Conservation (phyloP, 768 basidiomycete genomes). For the Mycena indigotica region DNA sequence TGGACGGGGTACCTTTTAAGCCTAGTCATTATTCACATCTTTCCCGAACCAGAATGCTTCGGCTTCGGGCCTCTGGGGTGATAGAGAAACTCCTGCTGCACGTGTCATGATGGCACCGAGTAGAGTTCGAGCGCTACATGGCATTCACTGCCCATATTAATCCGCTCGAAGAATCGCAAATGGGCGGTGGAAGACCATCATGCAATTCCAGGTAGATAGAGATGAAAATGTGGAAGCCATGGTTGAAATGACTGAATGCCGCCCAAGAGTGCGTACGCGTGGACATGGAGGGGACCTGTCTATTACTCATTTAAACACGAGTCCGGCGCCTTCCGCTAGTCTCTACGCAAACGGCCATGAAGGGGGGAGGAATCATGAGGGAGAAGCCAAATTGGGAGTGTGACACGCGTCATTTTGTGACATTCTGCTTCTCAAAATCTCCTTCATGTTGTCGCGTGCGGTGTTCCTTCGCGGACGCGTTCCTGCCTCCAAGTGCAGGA, state of each 20-base stretch:
- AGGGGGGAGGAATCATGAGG: neutral
- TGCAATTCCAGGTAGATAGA: neutral
- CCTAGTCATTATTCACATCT: slow-evolving; percentile 21
- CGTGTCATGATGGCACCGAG: slow-evolving; percentile 12
- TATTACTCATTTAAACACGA: neutral
- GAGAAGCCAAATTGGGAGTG: neutral
- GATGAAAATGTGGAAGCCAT: neutral
- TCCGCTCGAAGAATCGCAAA: no score
- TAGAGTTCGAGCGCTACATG: neutral
- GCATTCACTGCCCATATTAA: no score
- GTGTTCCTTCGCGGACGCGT: neutral
- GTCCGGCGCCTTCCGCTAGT: neutral
- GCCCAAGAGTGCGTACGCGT: neutral
- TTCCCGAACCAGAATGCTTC: slow-evolving; percentile 17
- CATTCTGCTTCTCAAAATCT: neutral
- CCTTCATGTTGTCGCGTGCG: neutral
- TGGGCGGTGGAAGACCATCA: neutral
- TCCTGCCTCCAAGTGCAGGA: neutral
- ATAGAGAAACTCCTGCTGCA: slow-evolving; percentile 11
- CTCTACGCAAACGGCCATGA: neutral
- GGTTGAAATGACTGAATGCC: neutral
- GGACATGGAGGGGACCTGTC: neutral
- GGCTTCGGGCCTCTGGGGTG: slow-evolving; percentile 22
- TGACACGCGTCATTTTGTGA: neutral
- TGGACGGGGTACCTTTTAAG: slow-evolving; percentile 20